Conservation (phyloP, 371 early-diverging fungal genomes). For the Encephalitozoon intestinalis region DNA sequence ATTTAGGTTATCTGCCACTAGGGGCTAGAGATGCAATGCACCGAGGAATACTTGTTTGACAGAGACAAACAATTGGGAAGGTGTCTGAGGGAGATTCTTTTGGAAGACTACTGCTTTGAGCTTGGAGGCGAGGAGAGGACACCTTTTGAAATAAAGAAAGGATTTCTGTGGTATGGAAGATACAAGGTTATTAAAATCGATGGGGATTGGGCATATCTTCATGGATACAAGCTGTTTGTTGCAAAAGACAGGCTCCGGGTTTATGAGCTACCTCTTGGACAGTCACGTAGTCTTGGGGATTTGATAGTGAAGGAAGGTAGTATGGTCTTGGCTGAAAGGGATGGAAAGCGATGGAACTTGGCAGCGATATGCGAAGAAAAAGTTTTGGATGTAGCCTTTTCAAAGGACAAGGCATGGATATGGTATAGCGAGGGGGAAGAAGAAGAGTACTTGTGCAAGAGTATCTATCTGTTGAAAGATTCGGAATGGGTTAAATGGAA, state of each 20-base stretch:
- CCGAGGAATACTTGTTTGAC: neutral
- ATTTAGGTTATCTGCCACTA: neutral
- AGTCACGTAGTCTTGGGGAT: neutral
- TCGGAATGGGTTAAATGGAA: no score
- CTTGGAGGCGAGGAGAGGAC: neutral
- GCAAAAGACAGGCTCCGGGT: neutral
- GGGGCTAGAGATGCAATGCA: neutral
- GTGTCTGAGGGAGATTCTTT: neutral
- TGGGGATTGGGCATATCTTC: neutral
- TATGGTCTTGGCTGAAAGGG: neutral
- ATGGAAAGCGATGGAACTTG: neutral
- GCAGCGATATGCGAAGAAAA: neutral
- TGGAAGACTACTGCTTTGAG: neutral
- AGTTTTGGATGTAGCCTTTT: neutral
- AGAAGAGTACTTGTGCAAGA: neutral
- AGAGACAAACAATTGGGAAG: neutral
- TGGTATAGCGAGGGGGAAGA: neutral
- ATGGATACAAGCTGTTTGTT: neutral
- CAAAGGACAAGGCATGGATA: neutral
- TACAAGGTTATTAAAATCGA: neutral
- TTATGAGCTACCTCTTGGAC: neutral
- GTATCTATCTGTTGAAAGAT: neutral
- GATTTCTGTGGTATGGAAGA: neutral
- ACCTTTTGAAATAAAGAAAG: neutral
- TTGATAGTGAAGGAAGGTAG: neutral